Conservation (phyloP, 2,329 filamentous ascomycete species). For the Trichoderma atrobrunneum region DNA sequence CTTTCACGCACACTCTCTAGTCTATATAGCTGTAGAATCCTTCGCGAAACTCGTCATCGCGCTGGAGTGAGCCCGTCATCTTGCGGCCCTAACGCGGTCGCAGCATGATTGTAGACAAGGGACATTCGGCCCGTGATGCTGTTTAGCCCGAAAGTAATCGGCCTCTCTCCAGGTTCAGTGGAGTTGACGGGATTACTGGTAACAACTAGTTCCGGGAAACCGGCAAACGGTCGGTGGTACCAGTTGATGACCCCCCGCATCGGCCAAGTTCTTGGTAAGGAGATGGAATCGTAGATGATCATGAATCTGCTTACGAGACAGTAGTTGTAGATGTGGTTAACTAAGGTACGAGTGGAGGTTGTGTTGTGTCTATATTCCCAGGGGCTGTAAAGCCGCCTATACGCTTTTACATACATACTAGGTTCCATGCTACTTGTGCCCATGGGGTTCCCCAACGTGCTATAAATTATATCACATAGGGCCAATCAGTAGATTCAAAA, state of each 20-base stretch:
- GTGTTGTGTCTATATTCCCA: neutral
- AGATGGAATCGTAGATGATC: neutral
- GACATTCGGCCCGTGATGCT: constrained; percentile 5
- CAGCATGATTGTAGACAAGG: constrained; percentile 3
- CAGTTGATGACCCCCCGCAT: neutral
- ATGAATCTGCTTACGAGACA: neutral
- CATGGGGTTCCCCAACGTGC: neutral
- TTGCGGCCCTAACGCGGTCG: neutral
- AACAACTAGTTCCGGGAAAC: neutral
- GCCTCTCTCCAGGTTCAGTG: constrained; percentile 6
- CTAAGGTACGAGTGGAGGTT: neutral
- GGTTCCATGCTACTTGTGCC: neutral
- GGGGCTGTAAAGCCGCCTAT: neutral
- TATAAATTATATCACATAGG: neutral
- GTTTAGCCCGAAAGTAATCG: constrained; percentile 4
- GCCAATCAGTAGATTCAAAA: neutral
- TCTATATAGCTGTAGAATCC: neutral
- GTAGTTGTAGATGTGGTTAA: neutral
- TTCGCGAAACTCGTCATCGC: neutral
- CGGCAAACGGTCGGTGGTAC: neutral
- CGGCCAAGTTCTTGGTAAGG: neutral
- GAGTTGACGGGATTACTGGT: constrained; percentile 1
- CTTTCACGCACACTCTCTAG: neutral
- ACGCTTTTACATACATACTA: neutral
- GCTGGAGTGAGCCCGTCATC: neutral